A percentile compares a stretch with the other conserved stretches of the same genome.
phyloP scores from a whole-genome alignment of 2,329 filamentous ascomycete species.

The Epicoccum sorghinum region DNA sequence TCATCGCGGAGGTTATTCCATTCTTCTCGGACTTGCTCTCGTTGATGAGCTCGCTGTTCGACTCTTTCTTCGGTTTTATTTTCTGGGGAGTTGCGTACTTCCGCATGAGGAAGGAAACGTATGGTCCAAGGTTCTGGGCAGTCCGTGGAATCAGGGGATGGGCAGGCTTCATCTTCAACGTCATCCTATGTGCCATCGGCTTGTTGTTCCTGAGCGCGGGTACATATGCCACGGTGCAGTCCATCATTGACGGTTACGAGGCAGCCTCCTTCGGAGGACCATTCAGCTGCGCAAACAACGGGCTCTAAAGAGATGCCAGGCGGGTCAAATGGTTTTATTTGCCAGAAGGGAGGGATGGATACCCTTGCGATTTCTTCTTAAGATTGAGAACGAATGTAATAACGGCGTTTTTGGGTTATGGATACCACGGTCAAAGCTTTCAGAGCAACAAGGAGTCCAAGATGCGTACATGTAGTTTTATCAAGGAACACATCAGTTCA shows the following conservation, averaged over 20 bases:
- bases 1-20: slow-evolving; percentile 90
- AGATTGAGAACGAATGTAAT: no score
- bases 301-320: slow-evolving; percentile 51
- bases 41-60: slow-evolving; percentile 85
- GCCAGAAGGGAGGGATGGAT: neutral
- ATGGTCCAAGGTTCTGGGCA: slow-evolving; percentile 60
- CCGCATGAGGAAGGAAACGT: slow-evolving; percentile 73
- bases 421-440: neutral
- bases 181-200: slow-evolving; percentile 74
- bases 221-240: slow-evolving; percentile 75
- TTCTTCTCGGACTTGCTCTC: slow-evolving; percentile 83
- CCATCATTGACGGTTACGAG: slow-evolving; percentile 75
- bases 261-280: slow-evolving; percentile 69
- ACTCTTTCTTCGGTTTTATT: slow-evolving; percentile 94
- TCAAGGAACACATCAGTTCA: no score
- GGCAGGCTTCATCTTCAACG: slow-evolving; percentile 68
- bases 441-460: neutral
- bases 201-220: slow-evolving; percentile 82
- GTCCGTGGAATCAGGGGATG: slow-evolving; percentile 60
- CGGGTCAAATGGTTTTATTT: neutral
- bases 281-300: slow-evolving; percentile 76
- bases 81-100: slow-evolving; percentile 89
- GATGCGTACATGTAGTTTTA: no score
- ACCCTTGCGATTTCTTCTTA: neutral
- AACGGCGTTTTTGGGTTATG: neutral